Evolutionary conservation across 441 rosid species (phyloP).

Genomic region (Isatis lusitanica): DNA sequence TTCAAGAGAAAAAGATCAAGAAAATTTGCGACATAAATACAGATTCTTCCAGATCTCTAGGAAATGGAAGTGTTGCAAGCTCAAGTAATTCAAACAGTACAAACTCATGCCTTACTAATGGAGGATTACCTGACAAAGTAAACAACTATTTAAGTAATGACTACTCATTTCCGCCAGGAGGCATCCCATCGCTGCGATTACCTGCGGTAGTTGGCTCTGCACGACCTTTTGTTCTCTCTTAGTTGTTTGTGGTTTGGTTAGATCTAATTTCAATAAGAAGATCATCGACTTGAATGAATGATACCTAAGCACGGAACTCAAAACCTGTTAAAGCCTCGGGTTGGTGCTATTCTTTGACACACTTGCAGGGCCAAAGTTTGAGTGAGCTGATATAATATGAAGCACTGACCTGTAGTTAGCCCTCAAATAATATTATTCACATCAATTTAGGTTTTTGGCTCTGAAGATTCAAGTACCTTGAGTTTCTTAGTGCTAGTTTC

Average conservation of each 20-base stretch:
- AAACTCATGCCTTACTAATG: conserved; percentile 59
- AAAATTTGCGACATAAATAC: conserved; percentile 83
- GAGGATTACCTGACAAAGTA: conserved; percentile 56
- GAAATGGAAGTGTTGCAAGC: conserved; percentile 70
- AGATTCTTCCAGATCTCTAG: conserved; percentile 69
- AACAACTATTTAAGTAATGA: conserved; percentile 50
- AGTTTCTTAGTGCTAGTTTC: neutral
- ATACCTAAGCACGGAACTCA: neutral
- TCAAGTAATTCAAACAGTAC: conserved; percentile 60
- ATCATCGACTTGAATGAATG: neutral
- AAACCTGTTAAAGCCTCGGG: neutral
- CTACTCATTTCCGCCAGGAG: conserved; percentile 62
- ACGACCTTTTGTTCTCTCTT: neutral
- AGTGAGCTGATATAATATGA: conserved; percentile 12
- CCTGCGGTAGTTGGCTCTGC: conserved; percentile 79
- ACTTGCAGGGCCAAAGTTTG: neutral
- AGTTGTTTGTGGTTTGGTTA: neutral
- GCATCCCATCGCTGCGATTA: conserved; percentile 69
- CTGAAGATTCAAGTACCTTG: neutral
- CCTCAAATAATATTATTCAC: neutral
- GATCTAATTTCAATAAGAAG: conserved; percentile 5
- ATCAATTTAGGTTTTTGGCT: neutral
- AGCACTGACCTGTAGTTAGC: neutral
- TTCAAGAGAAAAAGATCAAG: conserved; percentile 91
- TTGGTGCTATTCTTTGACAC: conserved; percentile 12